phyloP scores from a whole-genome alignment of 2,329 filamentous ascomycete genomes.

The Ceratocystis alfenasii region DNA sequence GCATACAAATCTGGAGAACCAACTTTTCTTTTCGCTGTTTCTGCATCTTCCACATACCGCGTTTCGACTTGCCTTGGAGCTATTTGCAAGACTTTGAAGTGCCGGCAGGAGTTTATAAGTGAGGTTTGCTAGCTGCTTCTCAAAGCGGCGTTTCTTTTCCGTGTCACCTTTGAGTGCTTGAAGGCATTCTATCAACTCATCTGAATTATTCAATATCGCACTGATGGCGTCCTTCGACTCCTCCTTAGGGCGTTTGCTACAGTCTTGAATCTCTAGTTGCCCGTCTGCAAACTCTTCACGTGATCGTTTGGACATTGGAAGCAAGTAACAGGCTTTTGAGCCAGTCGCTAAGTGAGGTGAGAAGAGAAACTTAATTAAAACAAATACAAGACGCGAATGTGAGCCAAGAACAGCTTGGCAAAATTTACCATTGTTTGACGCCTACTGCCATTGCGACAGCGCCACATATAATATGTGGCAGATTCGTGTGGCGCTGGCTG shows the following conservation, averaged over 20 bases:
- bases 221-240: constrained; percentile 26
- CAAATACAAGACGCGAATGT: not conserved
- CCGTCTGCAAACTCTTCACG: constrained; percentile 17
- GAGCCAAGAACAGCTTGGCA: not conserved
- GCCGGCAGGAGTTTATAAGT: constrained; percentile 27
- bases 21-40: not conserved
- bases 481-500: constrained; percentile 10
- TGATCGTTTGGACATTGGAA: constrained; percentile 21
- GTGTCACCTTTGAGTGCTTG: constrained; percentile 28
- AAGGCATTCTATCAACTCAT: constrained; percentile 33
- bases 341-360: too few species aligned
- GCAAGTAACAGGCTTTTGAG: not conserved
- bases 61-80: constrained; percentile 9
- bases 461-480: constrained; percentile 18
- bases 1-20: not conserved
- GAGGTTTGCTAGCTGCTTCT: constrained; percentile 22
- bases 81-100: constrained; percentile 24
- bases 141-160: constrained; percentile 24
- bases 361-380: not conserved
- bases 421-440: constrained; percentile 12
- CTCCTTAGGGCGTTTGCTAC: constrained; percentile 24
- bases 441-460: constrained; percentile 7
- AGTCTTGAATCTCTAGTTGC: constrained; percentile 7
- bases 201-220: constrained; percentile 29
- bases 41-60: constrained; percentile 8